Conservation (phyloP, 768 basidiomycete genomes). For the Phaffia tasmanica region DNA sequence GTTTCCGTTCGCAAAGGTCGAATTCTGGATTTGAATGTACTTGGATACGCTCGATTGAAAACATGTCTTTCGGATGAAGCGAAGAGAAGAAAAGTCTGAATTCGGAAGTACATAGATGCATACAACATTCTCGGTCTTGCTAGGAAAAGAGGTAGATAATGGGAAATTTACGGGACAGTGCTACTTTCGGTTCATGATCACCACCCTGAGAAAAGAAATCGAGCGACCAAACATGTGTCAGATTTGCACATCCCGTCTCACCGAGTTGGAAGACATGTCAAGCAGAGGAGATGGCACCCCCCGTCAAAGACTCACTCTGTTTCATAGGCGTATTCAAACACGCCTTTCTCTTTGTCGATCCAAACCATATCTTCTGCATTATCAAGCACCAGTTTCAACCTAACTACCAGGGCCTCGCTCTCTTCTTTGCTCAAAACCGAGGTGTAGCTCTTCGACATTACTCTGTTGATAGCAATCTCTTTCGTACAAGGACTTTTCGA, state of each 20-base stretch:
- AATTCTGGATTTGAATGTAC: not conserved
- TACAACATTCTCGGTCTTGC: constrained; percentile 6
- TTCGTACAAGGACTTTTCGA: not conserved
- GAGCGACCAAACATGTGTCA: too few species aligned
- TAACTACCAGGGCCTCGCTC: not conserved
- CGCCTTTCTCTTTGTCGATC: not conserved
- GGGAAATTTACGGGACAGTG: too few species aligned
- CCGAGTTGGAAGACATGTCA: too few species aligned
- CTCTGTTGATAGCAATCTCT: constrained; percentile 1
- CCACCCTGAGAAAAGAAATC: too few species aligned
- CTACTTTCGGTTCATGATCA: too few species aligned
- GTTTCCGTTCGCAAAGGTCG: not conserved
- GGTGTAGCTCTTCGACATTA: constrained; percentile 7
- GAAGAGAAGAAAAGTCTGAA: too few species aligned
- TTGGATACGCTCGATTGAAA: not conserved
- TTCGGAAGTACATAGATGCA: not conserved
- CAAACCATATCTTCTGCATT: not conserved
- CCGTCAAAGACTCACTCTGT: too few species aligned
- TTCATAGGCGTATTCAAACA: constrained; percentile 13
- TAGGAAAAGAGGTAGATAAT: too few species aligned
- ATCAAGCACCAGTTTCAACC: not conserved
- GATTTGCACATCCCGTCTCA: too few species aligned
- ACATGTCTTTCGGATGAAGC: too few species aligned
- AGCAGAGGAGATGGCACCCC: too few species aligned
- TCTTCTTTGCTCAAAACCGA: constrained; percentile 4